Evolutionary conservation across 2,329 filamentous ascomycete species (phyloP).

Genomic region (Taxawa tesnikishii): DNA sequence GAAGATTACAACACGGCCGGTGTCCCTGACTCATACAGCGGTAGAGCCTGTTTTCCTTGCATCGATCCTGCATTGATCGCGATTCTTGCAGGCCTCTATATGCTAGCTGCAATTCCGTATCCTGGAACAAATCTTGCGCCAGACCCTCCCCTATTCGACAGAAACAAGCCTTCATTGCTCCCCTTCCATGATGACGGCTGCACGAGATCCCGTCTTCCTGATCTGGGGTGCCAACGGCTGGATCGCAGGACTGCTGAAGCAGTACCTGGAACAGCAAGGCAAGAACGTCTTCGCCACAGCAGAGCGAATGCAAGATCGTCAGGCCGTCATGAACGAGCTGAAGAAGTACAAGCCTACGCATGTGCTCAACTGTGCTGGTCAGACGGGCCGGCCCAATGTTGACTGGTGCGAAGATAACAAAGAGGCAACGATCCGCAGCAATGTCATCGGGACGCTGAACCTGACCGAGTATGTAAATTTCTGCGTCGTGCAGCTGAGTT

Average conservation of each 20-base stretch:
- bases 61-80: too few relatives aligned
- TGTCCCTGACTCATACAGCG: too few relatives aligned
- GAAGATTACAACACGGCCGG: too few relatives aligned
- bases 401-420: slow-evolving; percentile 63
- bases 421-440: slow-evolving; percentile 54
- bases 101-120: too few relatives aligned
- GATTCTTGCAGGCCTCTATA: too few relatives aligned
- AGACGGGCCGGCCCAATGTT: slow-evolving; percentile 55
- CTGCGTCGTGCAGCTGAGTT: too few relatives aligned
- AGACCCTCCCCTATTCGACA: too few relatives aligned
- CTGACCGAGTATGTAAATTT: too few relatives aligned
- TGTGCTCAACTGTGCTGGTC: slow-evolving; percentile 54
- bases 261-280: slow-evolving; percentile 44
- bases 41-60: too few relatives aligned
- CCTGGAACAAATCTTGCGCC: too few relatives aligned
- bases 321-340: slow-evolving; percentile 44
- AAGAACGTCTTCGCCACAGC: slow-evolving; percentile 50
- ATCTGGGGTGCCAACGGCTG: slow-evolving; percentile 55
- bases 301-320: slow-evolving; percentile 52
- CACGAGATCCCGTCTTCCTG: slow-evolving; percentile 35
- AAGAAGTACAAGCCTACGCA: slow-evolving; percentile 50
- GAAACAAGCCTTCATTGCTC: background rate
- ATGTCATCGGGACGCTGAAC: slow-evolving; percentile 53
- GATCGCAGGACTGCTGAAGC: slow-evolving; percentile 50
- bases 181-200: background rate